Evolutionary conservation across 2,329 filamentous ascomycete species (phyloP), one percentile per base, ranked within the genome.

Genomic region (Stagonosporopsis rhizophila): DNA sequence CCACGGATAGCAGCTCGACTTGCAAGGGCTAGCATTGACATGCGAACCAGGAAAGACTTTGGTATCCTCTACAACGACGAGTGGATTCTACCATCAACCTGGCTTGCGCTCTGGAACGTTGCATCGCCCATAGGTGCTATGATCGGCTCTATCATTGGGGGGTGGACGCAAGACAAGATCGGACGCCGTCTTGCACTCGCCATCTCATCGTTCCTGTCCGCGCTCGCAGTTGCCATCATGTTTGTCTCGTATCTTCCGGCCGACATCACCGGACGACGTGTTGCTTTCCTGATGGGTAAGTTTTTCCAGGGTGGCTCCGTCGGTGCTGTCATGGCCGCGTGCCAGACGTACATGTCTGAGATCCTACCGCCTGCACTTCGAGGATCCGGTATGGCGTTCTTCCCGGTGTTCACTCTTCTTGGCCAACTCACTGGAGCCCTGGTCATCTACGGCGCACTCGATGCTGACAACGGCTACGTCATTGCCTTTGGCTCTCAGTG

Each of bases 321-420:
- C 34, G 81, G 81, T 12, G 75, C 79, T 42, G 71, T 81, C 49
- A 78, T 79, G 68, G 60, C 67, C 3, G 49, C 66, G 11, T 61
- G 63, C n/a, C 68, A 72, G 28, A 83, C 81, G 0, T 83, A 82
- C 69, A 77, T 82, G 61, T 82, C 81, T 14, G 82, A 84, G 58
- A 78, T 81, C n/a, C 67, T 80, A 1, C 81, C 82, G 0, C 73
- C 77, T 0, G 71, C 69, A 3, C 72, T 84, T 7, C 75, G 82
- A 32, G 82, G 79, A 2, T 77, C 81, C 0, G 74, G 78, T 2
- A 77, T 83, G 64, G 79, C 81, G 1, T 75, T 83, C 40, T 79
- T 83, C 47, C 81, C 82, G 4, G 77, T 79, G 3, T 82, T 83
- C 62, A 81, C 77, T 17, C 73, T 83, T 3, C 58, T 82, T 0